Evolutionary conservation across 768 basidiomycete genomes (phyloP).

Genomic region (Lentinula edodes): DNA sequence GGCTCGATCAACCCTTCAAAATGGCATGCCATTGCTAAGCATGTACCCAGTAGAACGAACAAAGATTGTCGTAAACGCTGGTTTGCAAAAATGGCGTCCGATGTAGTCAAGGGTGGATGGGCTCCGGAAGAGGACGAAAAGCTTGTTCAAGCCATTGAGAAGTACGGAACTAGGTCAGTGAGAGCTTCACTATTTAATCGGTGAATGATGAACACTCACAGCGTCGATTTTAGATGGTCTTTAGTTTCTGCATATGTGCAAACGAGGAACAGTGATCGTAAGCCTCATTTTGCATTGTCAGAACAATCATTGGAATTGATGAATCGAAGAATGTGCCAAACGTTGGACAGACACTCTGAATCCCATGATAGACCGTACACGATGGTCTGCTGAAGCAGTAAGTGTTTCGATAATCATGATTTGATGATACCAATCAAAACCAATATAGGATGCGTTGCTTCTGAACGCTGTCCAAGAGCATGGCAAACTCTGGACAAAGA

Average conservation of each 20-base stretch:
- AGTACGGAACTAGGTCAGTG: conserved; percentile 48
- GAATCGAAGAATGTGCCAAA: conserved; percentile 48
- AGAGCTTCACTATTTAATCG: not conserved
- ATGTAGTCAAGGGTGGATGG: conserved; percentile 60
- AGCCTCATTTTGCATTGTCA: conserved; percentile 16
- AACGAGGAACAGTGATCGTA: conserved; percentile 56
- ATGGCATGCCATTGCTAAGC: conserved; percentile 12
- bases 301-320: conserved; percentile 8
- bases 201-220: conserved; percentile 3
- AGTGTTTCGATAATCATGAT: conserved; percentile 11
- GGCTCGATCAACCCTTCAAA: conserved; percentile 10
- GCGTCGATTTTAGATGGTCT: conserved; percentile 37
- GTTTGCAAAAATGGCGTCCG: conserved; percentile 51
- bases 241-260: conserved; percentile 53
- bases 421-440: conserved; percentile 1
- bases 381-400: conserved; percentile 53
- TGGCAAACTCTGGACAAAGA: conserved; percentile 59
- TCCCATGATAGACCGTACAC: conserved; percentile 53
- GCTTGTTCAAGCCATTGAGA: conserved; percentile 49
- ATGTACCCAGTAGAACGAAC: conserved; percentile 23
- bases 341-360: conserved; percentile 60
- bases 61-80: conserved; percentile 27
- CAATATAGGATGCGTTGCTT: conserved; percentile 43
- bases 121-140: conserved; percentile 56
- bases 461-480: conserved; percentile 49